Evolutionary conservation across 345 rosid genomes (phyloP), one percentile per base, ranked within the genome.

Genomic region (Citrus reticulata): DNA sequence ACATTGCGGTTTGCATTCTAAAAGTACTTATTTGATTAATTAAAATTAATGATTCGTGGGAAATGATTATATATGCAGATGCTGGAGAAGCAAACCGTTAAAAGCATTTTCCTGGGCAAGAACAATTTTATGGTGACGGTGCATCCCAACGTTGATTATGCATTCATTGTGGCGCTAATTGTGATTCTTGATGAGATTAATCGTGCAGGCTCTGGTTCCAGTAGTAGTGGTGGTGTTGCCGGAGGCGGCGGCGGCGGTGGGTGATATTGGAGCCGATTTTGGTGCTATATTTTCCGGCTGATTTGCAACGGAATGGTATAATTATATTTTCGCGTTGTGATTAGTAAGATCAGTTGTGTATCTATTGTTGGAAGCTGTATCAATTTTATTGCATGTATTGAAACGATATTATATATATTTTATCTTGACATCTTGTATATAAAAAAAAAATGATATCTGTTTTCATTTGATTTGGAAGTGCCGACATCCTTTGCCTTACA

Each of bases 61-160:
- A 70, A 9, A 20, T 32, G 57, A 16, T 4, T 6, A 42, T 11
- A 42, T 2, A 2, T 64, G 70, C 83, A 84, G 81, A 81, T 82
- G 87, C 76, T 76, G 1, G 65, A 69, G 79, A 65, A 77, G 70
- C 71, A n/a, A 17, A 2, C 66, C 4, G 49, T 73, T 46, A 49
- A 49, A 51, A 69, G 83, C 24, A 6, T 76, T 11, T 9, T 60
- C 59, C 22, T 62, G 7, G 83, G 75, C 4, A 78, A 77, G 67
- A 83, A 77, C 75, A 66, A 77, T 73, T 83, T 77, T 74, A 76
- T 60, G 85, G 82, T 83, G 58, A 79, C 80, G 0, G 69, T 83
- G 24, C 40, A 77, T 34, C 82, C 88, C 1, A 76, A 74, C 42
- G 70, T 83, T 20, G 86, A 83, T 35, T 34, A 64, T 70, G 88